Evolutionary conservation across 192 early-diverging fungal genomes (phyloP).

Genomic region (Entophlyctis helioformis): DNA sequence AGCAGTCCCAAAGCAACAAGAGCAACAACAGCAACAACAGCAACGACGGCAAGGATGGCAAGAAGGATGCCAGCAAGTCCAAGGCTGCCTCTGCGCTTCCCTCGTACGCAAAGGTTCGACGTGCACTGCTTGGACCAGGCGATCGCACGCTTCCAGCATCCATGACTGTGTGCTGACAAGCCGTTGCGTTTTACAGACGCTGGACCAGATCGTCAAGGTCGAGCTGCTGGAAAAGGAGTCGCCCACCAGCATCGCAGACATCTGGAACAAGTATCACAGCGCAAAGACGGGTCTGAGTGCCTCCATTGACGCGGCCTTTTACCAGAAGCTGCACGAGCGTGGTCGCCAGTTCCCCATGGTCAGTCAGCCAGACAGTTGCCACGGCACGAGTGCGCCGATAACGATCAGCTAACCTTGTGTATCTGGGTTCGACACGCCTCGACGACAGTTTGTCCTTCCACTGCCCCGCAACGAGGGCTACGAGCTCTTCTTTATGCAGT

Average conservation of each 20-base stretch:
- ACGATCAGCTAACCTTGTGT: no score
- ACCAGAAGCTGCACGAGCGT: constrained; percentile 37
- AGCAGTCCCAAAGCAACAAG: background rate
- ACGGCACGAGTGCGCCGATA: background rate
- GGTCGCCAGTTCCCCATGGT: constrained; percentile 49
- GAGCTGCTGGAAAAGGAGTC: constrained; percentile 10
- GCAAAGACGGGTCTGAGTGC: constrained; percentile 47
- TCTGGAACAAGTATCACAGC: constrained; percentile 71
- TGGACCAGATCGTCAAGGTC: constrained; percentile 30
- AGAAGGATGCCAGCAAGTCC: background rate
- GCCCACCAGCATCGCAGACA: constrained; percentile 23
- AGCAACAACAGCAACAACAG: constrained; percentile 5
- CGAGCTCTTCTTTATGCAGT: constrained; percentile 81
- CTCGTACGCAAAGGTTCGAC: constrained; percentile 17
- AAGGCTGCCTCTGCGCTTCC: constrained; percentile 5
- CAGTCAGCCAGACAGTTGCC: background rate
- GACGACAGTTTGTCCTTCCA: constrained; percentile 68
- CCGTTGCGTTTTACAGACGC: background rate
- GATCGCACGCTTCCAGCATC: no score
- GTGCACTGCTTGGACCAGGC: no score
- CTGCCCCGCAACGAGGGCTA: constrained; percentile 65
- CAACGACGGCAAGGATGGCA: constrained; percentile 4
- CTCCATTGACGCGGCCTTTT: constrained; percentile 47
- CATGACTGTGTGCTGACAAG: no score
- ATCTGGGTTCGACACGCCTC: background rate